Evolutionary conservation across 129 eudicot genomes (phyloP).

Genomic region (sunflower (Helianthus annuus)): HanXRQr2.0-SUNRISE NC_035433.2:143514513-143515012

Average conservation of each 20-base stretch:
- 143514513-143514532: slow-evolving; percentile 37
- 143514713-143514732: slow-evolving; percentile 40
- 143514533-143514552: slow-evolving; percentile 48
- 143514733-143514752: slow-evolving; percentile 36
- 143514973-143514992: slow-evolving; percentile 80
- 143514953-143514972: slow-evolving; percentile 69
- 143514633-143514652: slow-evolving; percentile 48
- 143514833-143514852: slow-evolving; percentile 39
- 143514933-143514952: slow-evolving; percentile 64
- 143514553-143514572: slow-evolving; percentile 40
- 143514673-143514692: slow-evolving; percentile 40
- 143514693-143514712: slow-evolving; percentile 19
- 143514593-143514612: slow-evolving; percentile 70
- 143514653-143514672: slow-evolving; percentile 54
- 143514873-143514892: slow-evolving; percentile 34
- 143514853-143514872: slow-evolving; percentile 15
- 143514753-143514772: slow-evolving; percentile 38
- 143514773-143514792: slow-evolving; percentile 60
- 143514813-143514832: slow-evolving; percentile 36
- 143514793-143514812: slow-evolving; percentile 76
- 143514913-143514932: slow-evolving; percentile 71
- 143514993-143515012: slow-evolving; percentile 65
- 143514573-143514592: slow-evolving; percentile 46
- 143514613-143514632: slow-evolving; percentile 46
- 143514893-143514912: slow-evolving; percentile 47